These are phyloP conservation scores for Venustampulla echinocandica DNA, from an alignment of 495 filamentous ascomycete genomes.

Conservation along the genomic window DNA sequence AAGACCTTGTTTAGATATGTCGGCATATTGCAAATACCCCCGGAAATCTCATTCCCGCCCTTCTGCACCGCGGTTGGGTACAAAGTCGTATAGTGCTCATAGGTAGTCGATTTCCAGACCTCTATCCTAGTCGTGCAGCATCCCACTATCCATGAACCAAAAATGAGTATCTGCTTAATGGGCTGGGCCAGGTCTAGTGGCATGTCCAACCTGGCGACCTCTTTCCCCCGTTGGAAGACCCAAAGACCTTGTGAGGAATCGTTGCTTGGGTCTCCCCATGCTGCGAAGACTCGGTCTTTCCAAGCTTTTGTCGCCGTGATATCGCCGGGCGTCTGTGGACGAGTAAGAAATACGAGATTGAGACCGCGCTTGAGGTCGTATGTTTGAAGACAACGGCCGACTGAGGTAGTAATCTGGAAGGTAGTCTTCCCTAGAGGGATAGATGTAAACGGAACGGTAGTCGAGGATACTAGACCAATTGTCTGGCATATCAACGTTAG, in stretches of 20 bases:
- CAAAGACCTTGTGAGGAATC: conserved; percentile 60
- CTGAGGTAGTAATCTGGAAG: conserved; percentile 93
- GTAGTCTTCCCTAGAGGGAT: conserved; percentile 86
- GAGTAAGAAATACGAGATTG: conserved; percentile 83
- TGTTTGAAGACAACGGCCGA: conserved; percentile 81
- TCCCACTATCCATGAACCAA: conserved; percentile 87
- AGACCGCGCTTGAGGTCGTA: conserved; percentile 86
- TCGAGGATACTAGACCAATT: conserved; percentile 85
- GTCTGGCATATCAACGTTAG: conserved; percentile 52
- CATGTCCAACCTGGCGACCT: conserved; percentile 60
- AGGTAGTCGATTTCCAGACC: conserved; percentile 77
- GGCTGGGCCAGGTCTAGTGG: conserved; percentile 53
- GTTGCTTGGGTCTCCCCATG: conserved; percentile 58
- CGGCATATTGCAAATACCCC: conserved; percentile 71
- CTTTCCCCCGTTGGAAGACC: conserved; percentile 92
- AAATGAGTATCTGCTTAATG: conserved; percentile 69
- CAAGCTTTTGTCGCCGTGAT: conserved; percentile 85
- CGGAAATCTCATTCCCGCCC: conserved; percentile 54
- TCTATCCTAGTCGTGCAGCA: conserved; percentile 67
- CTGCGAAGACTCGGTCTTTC: conserved; percentile 78
- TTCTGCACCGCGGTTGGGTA: conserved; percentile 37
- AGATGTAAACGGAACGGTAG: conserved; percentile 76
- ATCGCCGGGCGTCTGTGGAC: conserved; percentile 73
- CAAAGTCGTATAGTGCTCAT: conserved; percentile 85
- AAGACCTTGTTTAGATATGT: conserved; percentile 96